Base-by-base conservation (phyloP, 108 stramenopile genomes). In the Schizochytrium sp. region DNA sequence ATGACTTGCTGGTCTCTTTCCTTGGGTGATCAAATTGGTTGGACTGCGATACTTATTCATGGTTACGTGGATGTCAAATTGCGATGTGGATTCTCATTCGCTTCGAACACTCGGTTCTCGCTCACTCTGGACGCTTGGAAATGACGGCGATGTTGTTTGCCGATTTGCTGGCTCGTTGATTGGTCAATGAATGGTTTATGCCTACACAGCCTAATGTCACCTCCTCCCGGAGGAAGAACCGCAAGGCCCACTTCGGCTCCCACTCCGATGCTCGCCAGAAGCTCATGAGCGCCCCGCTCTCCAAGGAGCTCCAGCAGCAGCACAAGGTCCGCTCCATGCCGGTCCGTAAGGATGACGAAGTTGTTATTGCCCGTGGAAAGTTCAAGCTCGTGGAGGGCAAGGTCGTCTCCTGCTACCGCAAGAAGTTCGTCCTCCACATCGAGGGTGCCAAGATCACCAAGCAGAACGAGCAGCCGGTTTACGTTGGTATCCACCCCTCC, bases 231-330 rank as follows among this genome's bases (percentile, higher is more conserved):
- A 95, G 99, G 61, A 99, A 99, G 97, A 91, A 89, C 91, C 98
- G 99, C 91, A 99, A 99, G 98, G 98, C 98, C 72, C 99, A 99
- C 94, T 99, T 99, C 93, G 90, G 94, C 56, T 95, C 98, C 56
- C 96, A 97, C 92, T 97, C 96, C 17, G 95, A 96, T 89, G 95
- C 94, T 19, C 96, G 98, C 90, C 93, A 97, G 89, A 95, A 94
- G 91, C 93, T 98, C 89, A 99, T 99, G 99, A 95, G 94, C 56
- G 95, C 98, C 89, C 95, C 96, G 91, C 95, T 99, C 50, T 96
- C 95, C 89, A 99, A 99, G 96, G 98, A 99, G 93, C 95, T 99
- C 46, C 97, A 96, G 91, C 96, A 97, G 72, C 95, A 98, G 94
- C 95, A 99, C 93, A 96, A 96, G 61, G 98, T 98, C 57, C 98